A percentile compares a stretch with the other conserved stretches of the same genome.
phyloP scores from a whole-genome alignment of 805 yeast genomes.

The Metschnikowia gelsemii region DNA sequence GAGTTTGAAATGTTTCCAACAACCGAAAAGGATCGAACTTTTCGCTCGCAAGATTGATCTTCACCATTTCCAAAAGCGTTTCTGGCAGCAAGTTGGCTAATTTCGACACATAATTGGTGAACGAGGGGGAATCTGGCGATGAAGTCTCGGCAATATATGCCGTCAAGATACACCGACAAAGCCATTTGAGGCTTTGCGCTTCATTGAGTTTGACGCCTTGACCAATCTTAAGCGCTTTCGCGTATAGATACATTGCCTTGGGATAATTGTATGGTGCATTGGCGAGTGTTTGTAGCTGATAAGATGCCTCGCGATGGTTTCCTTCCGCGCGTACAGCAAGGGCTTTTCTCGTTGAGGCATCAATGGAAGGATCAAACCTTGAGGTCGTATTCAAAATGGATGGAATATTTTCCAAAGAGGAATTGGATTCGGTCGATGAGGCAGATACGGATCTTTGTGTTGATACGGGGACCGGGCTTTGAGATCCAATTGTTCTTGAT shows the following conservation, averaged over 20 bases:
- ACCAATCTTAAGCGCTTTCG: conserved; percentile 64
- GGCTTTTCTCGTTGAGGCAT: conserved; percentile 44
- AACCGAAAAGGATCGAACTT: conserved; percentile 28
- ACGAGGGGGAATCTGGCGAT: conserved; percentile 6
- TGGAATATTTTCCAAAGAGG: conserved; percentile 6
- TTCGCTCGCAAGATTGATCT: conserved; percentile 25
- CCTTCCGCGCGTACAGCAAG: conserved; percentile 54
- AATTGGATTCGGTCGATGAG: conserved; percentile 11
- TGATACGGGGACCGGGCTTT: not conserved
- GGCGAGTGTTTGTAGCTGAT: conserved; percentile 65
- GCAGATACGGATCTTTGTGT: conserved; percentile 9
- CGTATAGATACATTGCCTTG: conserved; percentile 65
- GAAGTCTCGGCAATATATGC: conserved; percentile 16
- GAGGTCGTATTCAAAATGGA: conserved; percentile 10
- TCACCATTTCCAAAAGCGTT: conserved; percentile 28
- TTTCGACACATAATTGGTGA: conserved; percentile 24
- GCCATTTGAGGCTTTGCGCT: conserved; percentile 56
- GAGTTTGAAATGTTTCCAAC: conserved; percentile 24
- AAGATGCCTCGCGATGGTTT: conserved; percentile 64
- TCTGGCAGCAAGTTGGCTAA: conserved; percentile 30
- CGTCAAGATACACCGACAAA: conserved; percentile 46
- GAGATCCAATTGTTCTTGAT: conserved; percentile 1
- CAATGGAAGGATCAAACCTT: conserved; percentile 27
- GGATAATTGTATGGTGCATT: conserved; percentile 54
- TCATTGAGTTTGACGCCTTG: conserved; percentile 64